These are phyloP conservation scores for Hibiscus tridactylites DNA, from an alignment of 345 rosid genomes.

Conservation along the genomic window DNA sequence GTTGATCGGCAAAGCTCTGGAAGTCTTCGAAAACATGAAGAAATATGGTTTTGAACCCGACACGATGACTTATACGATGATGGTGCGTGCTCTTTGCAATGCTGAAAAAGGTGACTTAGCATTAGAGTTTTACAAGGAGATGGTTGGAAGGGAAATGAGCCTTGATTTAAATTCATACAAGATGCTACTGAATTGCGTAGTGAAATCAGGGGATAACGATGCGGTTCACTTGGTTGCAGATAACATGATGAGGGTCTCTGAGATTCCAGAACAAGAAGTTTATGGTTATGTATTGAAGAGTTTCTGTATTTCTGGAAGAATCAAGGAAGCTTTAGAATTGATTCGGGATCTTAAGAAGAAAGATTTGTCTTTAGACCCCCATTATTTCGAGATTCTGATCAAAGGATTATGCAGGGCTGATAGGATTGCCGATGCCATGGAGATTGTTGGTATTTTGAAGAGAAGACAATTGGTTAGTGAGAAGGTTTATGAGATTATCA, in stretches of 20 bases:
- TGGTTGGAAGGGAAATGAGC: conserved; percentile 44
- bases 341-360: conserved; percentile 52
- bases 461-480: conserved; percentile 37
- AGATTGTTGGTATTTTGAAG: conserved; percentile 63
- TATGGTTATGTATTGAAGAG: conserved; percentile 50
- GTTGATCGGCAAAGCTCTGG: conserved; percentile 52
- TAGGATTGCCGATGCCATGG: conserved; percentile 66
- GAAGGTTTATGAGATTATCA: conserved; percentile 42
- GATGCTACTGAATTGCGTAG: conserved; percentile 41
- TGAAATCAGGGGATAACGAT: conserved; percentile 37
- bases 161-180: conserved; percentile 45
- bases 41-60: conserved; percentile 49
- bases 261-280: conserved; percentile 44
- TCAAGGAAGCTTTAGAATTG: conserved; percentile 64
- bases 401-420: conserved; percentile 64
- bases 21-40: conserved; percentile 56
- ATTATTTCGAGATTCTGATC: conserved; percentile 54
- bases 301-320: conserved; percentile 58
- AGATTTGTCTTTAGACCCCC: conserved; percentile 31
- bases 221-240: conserved; percentile 45
- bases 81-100: conserved; percentile 45
- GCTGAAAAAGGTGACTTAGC: conserved; percentile 60
- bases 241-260: conserved; percentile 47
- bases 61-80: conserved; percentile 30
- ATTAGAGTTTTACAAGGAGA: conserved; percentile 63